Percentiles rank a stretch among this genome's conserved stretches.
Evolutionary conservation across 2,329 filamentous ascomycete genomes (phyloP).

Genomic region (Sphaceloma murrayae): DNA sequence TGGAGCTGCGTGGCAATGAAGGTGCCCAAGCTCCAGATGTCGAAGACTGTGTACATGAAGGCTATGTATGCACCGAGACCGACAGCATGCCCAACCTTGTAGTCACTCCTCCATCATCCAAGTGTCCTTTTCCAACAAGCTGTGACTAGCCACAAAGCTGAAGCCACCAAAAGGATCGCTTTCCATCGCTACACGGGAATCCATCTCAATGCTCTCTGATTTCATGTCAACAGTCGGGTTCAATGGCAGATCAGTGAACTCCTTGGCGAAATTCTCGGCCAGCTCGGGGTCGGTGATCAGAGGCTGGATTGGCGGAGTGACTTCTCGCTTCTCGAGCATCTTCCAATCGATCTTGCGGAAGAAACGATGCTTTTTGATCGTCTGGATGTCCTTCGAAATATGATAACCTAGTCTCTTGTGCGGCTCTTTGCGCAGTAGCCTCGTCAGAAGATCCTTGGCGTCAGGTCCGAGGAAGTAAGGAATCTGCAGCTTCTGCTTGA

Average conservation of each 20-base stretch:
- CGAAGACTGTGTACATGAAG: background rate
- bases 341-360: slow-evolving; percentile 97
- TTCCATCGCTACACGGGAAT: slow-evolving; percentile 23
- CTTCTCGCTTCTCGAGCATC: slow-evolving; percentile 67
- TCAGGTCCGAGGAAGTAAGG: slow-evolving; percentile 88
- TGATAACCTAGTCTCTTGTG: slow-evolving; percentile 77
- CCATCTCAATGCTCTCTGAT: slow-evolving; percentile 18
- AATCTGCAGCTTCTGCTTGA: slow-evolving; percentile 79
- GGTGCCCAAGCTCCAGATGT: no score
- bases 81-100: background rate
- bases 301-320: slow-evolving; percentile 82
- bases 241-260: slow-evolving; percentile 79
- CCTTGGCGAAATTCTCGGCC: slow-evolving; percentile 89
- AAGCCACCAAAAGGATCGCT: slow-evolving; percentile 45
- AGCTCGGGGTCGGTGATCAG: slow-evolving; percentile 91
- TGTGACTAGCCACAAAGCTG: slow-evolving; percentile 45
- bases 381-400: slow-evolving; percentile 78
- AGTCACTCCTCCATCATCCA: slow-evolving; percentile 30
- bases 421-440: slow-evolving; percentile 85
- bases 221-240: slow-evolving; percentile 52
- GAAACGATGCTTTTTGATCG: slow-evolving; percentile 87
- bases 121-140: slow-evolving; percentile 36
- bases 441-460: slow-evolving; percentile 85
- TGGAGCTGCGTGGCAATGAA: no score
- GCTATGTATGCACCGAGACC: slow-evolving; percentile 7